Evolutionary conservation across 768 basidiomycete genomes (phyloP), one percentile per base, ranked within the genome.

Genomic region (Leucocoprinus birnbaumii): DNA sequence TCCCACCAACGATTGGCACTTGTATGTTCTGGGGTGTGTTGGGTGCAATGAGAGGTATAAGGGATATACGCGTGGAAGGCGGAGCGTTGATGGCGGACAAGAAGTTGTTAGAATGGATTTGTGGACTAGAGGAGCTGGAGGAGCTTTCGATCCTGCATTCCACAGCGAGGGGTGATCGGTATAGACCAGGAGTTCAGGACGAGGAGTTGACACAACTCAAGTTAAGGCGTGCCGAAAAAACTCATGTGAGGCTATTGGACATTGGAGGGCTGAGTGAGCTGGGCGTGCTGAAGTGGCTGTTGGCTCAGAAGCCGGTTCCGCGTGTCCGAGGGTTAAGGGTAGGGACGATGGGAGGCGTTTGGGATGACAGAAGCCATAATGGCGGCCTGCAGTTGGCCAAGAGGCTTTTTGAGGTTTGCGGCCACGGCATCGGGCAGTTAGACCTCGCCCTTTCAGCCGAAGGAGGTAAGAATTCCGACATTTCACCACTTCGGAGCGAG

Each of bases 101-200:
- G 14, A 10, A 19, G 6, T 13, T 53, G 19, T 25, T 53, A 27
- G 18, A 45, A 11, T 53, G 51, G 51, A 18, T 44, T 13, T 45
- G 51, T 53, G 51, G 51, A 16, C 41, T 53, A n/a, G 27, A 26
- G 26, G 41, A 53, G 16, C 51, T 53, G 19, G 41, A 45, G 22
- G 42, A 53, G 3, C 21, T 53, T 9, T 53, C 51, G 31, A 11
- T 31, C 11, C 5, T 11, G 11, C 6, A 5, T 31, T 31, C 31
- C 5, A 31, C 31, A 31, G 11, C 31, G 11, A 5, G 31, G 5
- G 31, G 5, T 31, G 31, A 31, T 31, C 11, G 5, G 5, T 11
- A 31, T 5, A 11, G 11, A 11, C 31, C 31, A 31, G 31, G 11
- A 11, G 6, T 11, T 31, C 11, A 11, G 31, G 11, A 31, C 11